These are phyloP conservation scores for Nidula niveotomentosa DNA, from an alignment of 1,284 basidiomycete species.

Conservation along the genomic window DNA sequence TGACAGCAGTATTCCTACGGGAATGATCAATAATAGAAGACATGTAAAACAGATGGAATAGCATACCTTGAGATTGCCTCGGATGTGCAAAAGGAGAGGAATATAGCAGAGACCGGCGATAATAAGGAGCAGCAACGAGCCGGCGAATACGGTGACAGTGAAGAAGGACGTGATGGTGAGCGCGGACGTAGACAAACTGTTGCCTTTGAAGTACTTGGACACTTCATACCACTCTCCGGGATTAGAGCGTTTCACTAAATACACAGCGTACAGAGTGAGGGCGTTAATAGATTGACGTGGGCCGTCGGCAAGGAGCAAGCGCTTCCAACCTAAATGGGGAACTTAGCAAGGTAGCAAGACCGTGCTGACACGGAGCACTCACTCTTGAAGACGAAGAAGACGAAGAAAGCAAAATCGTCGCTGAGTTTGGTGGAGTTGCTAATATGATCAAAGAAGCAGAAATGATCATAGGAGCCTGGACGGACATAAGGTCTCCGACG, in stretches of 20 bases:
- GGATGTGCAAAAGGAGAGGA: slow-evolving; percentile 92
- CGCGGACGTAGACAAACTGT: slow-evolving; percentile 76
- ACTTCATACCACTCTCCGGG: slow-evolving; percentile 67
- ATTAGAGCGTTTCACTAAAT: slow-evolving; percentile 70
- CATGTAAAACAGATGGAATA: neutral
- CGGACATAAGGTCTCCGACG: too few relatives aligned
- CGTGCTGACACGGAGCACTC: slow-evolving; percentile 21
- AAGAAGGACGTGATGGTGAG: slow-evolving; percentile 89
- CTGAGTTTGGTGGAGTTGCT: slow-evolving; percentile 94
- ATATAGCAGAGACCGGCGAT: slow-evolving; percentile 88
- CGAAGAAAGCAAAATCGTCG: slow-evolving; percentile 98
- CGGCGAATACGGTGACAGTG: slow-evolving; percentile 86
- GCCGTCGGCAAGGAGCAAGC: slow-evolving; percentile 91
- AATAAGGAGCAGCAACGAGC: slow-evolving; percentile 81
- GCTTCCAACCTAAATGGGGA: slow-evolving; percentile 82
- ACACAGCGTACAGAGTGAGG: slow-evolving; percentile 91
- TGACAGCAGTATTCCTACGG: slow-evolving; percentile 95
- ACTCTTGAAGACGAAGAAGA: slow-evolving; percentile 99
- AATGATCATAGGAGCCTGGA: slow-evolving; percentile 91
- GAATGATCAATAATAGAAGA: slow-evolving; percentile 3
- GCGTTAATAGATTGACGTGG: slow-evolving; percentile 98
- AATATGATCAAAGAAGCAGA: slow-evolving; percentile 98
- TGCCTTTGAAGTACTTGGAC: slow-evolving; percentile 66
- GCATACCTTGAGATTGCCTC: slow-evolving; percentile 88
- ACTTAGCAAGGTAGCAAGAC: slow-evolving; percentile 5